Conservation (phyloP, 1,284 basidiomycete genomes). For the Erythrobasidium hasegawianum region DNA sequence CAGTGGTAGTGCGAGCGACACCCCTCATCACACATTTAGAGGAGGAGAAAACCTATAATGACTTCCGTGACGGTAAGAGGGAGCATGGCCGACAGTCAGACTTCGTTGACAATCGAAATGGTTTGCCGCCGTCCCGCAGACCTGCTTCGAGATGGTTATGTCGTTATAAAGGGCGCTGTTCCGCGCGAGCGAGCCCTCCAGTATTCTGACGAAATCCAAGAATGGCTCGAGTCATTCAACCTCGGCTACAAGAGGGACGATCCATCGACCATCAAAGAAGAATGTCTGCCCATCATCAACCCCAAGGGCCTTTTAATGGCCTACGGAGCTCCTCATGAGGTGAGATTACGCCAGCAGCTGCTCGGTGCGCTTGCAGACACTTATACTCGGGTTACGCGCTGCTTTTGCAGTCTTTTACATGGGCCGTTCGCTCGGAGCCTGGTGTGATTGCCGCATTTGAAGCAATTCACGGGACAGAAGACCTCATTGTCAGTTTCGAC, state of each 20-base stretch:
- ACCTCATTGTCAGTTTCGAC: constrained; percentile 50
- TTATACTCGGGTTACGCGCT: constrained; percentile 47
- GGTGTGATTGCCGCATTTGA: too few relatives aligned
- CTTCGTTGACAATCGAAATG: too few relatives aligned
- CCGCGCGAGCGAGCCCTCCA: constrained; percentile 42
- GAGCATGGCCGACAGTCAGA: too few relatives aligned
- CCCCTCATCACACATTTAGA: too few relatives aligned
- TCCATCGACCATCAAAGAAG: constrained; percentile 48
- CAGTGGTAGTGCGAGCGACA: too few relatives aligned
- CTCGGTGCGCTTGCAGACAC: neutral
- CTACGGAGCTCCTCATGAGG: constrained; percentile 3
- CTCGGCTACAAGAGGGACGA: constrained; percentile 46
- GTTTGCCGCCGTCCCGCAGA: too few relatives aligned
- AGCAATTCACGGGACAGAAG: constrained; percentile 42
- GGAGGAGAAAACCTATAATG: too few relatives aligned
- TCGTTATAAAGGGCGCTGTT: constrained; percentile 46
- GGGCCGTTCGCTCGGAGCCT: neutral
- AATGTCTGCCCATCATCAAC: constrained; percentile 47
- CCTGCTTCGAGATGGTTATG: constrained; percentile 38
- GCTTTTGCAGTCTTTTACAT: constrained; percentile 50
- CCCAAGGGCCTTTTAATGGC: constrained; percentile 34
- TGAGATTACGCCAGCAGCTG: constrained; percentile 5
- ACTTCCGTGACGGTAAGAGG: too few relatives aligned
- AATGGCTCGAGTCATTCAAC: constrained; percentile 46
- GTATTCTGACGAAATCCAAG: constrained; percentile 41